Percentiles rank a stretch among this genome's conserved stretches.
These are phyloP conservation scores for Chlorella sp. DNA, from an alignment of 139 green algal genomes.

Conservation along the genomic window DNA sequence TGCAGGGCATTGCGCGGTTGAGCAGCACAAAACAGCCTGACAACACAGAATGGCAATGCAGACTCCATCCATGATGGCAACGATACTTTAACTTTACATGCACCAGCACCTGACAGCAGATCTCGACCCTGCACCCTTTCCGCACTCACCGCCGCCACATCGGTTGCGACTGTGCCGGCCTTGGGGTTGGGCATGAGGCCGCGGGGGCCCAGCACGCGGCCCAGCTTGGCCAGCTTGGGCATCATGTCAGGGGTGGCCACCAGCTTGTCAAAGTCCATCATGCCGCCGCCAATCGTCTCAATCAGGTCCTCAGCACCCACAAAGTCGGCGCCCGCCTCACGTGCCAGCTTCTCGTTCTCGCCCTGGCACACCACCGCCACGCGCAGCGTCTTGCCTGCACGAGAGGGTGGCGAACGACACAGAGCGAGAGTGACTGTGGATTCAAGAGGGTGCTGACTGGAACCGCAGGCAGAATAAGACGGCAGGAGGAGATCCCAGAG, in stretches of 20 bases:
- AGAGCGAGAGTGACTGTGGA: not conserved
- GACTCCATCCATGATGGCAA: not conserved
- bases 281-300: slow-evolving; percentile 92
- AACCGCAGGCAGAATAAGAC: not conserved
- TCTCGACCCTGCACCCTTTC: not conserved
- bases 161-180: slow-evolving; percentile 98
- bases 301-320: slow-evolving; percentile 95
- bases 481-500: not conserved
- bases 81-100: not conserved
- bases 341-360: slow-evolving; percentile 84
- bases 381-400: slow-evolving; percentile 88
- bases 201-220: slow-evolving; percentile 91
- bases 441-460: not conserved
- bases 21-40: not conserved
- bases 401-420: not conserved
- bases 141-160: slow-evolving; percentile 85
- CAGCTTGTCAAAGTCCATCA: slow-evolving; percentile 99
- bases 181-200: slow-evolving; percentile 99
- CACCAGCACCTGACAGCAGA: too few species aligned
- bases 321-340: slow-evolving; percentile 91
- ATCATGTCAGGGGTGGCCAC: slow-evolving; percentile 99
- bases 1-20: not conserved
- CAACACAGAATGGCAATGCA: too few species aligned
- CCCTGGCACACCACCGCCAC: slow-evolving; percentile 94
- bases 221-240: slow-evolving; percentile 99